Conservation (phyloP, 2,329 filamentous ascomycete species). For the Talaromyces sp. region DNA sequence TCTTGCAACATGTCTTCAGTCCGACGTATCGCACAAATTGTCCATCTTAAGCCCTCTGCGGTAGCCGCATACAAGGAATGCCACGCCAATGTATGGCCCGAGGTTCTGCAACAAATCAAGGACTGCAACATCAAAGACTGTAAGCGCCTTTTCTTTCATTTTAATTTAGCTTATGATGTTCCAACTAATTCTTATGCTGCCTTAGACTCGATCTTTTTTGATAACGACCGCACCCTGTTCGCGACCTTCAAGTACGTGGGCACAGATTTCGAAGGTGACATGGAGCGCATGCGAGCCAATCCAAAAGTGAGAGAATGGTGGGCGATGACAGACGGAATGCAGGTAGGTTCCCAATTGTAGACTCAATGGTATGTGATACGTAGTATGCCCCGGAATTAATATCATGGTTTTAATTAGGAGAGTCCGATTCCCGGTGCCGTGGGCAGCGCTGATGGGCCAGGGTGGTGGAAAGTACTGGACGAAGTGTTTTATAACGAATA, state of each 20-base stretch:
- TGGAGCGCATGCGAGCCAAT: constrained; percentile 74
- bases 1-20: constrained; percentile 22
- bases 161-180: not conserved
- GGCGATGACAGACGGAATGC: constrained; percentile 76
- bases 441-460: constrained; percentile 37
- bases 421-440: constrained; percentile 36
- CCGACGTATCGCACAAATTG: constrained; percentile 67
- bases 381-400: constrained; percentile 5
- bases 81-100: constrained; percentile 75
- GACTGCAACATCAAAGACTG: constrained; percentile 75
- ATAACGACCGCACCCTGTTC: constrained; percentile 70
- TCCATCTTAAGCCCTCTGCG: constrained; percentile 69
- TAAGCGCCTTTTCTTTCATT: constrained; percentile 38
- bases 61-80: constrained; percentile 72
- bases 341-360: constrained; percentile 46
- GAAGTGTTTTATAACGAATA: constrained; percentile 39
- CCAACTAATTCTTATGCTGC: not conserved
- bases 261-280: constrained; percentile 70
- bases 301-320: constrained; percentile 77
- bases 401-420: constrained; percentile 23
- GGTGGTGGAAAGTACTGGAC: constrained; percentile 41
- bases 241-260: constrained; percentile 80
- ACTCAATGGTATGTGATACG: not conserved
- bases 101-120: constrained; percentile 74
- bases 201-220: constrained; percentile 70